Conservation (phyloP, 495 filamentous ascomycete genomes). For the Massariosphaeria phaeospora region DNA sequence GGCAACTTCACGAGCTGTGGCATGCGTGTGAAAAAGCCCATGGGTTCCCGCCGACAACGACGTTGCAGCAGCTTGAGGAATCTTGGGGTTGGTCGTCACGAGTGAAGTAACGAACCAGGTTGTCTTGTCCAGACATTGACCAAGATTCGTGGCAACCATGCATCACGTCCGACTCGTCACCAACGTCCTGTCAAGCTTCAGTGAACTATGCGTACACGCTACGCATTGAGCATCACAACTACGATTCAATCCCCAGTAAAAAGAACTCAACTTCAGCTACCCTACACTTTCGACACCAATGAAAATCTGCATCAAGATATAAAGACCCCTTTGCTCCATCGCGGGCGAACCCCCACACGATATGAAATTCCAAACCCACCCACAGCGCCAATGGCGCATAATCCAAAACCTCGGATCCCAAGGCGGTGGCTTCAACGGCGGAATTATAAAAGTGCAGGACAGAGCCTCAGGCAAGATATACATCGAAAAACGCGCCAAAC, state of each 20-base stretch:
- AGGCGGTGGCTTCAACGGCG: conserved; percentile 12
- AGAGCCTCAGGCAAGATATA: background rate
- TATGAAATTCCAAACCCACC: background rate
- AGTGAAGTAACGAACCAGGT: background rate
- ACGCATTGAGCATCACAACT: no score
- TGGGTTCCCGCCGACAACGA: conserved; percentile 24
- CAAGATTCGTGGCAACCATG: background rate
- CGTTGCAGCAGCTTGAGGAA: conserved; percentile 23
- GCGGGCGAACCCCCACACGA: no score
- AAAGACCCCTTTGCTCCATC: no score
- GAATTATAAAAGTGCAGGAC: background rate
- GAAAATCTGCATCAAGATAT: no score
- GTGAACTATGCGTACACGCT: no score
- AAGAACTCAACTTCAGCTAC: no score
- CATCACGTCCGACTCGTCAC: background rate
- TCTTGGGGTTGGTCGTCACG: conserved; percentile 21
- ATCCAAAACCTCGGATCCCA: background rate
- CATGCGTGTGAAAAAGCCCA: conserved; percentile 8
- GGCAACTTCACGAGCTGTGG: conserved; percentile 9
- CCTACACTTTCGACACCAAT: no score
- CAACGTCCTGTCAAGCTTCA: no score
- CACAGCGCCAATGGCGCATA: background rate
- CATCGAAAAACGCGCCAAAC: conserved; percentile 1
- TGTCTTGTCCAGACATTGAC: no score
- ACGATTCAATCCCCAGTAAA: no score